Conservation (phyloP, 257 asterid genomes). For the Solanum bulbocastanum region DNA sequence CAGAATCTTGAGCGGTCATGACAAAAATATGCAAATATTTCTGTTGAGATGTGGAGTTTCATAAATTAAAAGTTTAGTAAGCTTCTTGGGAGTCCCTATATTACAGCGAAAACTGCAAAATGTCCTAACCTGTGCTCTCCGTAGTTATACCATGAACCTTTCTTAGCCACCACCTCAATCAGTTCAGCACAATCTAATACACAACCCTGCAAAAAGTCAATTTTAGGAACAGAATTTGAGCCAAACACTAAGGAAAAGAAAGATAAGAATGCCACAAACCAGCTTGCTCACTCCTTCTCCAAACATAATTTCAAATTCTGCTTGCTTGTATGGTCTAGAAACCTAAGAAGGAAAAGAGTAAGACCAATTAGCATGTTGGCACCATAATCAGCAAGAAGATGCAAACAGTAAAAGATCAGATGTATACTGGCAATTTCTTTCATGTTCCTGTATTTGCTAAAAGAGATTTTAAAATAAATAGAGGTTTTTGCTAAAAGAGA, state of each 20-base stretch:
- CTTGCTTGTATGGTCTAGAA: constrained; percentile 98
- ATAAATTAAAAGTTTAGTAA: not conserved
- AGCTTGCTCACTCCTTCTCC: constrained; percentile 98
- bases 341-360: constrained; percentile 38
- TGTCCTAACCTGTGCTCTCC: constrained; percentile 69
- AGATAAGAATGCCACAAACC: constrained; percentile 27
- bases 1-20: not conserved
- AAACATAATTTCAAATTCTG: constrained; percentile 91
- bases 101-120: not conserved
- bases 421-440: not conserved
- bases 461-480: not conserved
- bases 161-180: constrained; percentile 63
- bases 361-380: not conserved
- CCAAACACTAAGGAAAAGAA: not conserved
- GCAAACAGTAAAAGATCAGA: not conserved
- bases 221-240: constrained; percentile 1
- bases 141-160: constrained; percentile 97
- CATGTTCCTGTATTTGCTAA: not conserved
- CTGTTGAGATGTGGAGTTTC: not conserved
- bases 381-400: not conserved
- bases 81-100: not conserved
- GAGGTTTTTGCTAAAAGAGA: not conserved
- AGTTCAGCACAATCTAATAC: constrained; percentile 91
- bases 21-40: not conserved
- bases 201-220: constrained; percentile 56